Base-by-base conservation (phyloP, 2,329 filamentous ascomycete species). In the Neophaeococcomyces aloes region DNA sequence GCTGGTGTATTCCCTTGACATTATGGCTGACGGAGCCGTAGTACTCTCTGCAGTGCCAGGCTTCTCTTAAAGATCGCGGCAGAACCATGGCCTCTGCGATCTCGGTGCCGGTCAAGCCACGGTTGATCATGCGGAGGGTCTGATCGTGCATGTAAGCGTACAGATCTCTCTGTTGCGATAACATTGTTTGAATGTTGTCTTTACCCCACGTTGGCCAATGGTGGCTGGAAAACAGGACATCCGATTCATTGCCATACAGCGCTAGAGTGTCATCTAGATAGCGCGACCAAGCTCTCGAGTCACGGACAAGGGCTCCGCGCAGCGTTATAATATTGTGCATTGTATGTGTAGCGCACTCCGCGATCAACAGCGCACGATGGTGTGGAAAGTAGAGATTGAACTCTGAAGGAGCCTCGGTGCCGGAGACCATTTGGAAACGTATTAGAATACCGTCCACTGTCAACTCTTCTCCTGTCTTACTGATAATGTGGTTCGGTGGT, bases 321-420 rank as follows among this genome's bases (percentile, higher is more conserved):
- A 67, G 55, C 0, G 66, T 68, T 4, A 61, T 47, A 45, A 69
- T 61, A 46, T 68, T 69, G 49, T 69, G 65, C 45, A 68, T 48
- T 11, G 50, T 57, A 42, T 68, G 59, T 1, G 63, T 67, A 2
- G 63, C 61, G 23, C 53, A 57, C 48, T 69, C 66, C 0, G 65
- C 56, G 7, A 64, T 57, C 43, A 56, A 65, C 0, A 70, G 50
- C 1, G 66, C 63, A 5, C 49, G 49, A 29, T 58, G 53, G 6
- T 63, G 47, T 3, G 65, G 65, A 31, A 69, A 63, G 39, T 61
- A 59, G 33, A 69, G 57, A 45, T 65, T 65, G 47, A 70, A 56
- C 50, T 69, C 66, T 0, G 64, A 53, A 0, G 65, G 66, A 1
- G 66, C 66, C 47, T 69, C 67, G 0, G 65, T 66, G 1, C 56